A percentile compares a stretch with the other conserved stretches of the same genome.
Conservation (phyloP, 495 filamentous ascomycete genomes). For the Lindgomyces ingoldianus region DNA sequence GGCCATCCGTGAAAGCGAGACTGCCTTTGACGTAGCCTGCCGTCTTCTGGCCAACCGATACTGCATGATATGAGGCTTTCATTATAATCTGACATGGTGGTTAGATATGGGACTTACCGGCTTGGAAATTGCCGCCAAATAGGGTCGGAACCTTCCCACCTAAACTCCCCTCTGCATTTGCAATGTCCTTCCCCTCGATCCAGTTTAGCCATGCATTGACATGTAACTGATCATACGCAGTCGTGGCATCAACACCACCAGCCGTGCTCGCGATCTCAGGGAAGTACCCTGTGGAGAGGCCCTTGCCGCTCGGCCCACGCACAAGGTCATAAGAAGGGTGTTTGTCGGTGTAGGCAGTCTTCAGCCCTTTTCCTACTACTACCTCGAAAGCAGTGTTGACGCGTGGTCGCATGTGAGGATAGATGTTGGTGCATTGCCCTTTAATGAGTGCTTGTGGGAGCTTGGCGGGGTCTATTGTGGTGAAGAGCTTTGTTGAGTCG, state of each 20-base stretch:
- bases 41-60: slow-evolving; percentile 45
- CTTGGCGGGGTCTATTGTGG: slow-evolving; percentile 43
- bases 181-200: slow-evolving; percentile 39
- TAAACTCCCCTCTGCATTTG: slow-evolving; percentile 35
- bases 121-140: slow-evolving; percentile 48
- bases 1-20: slow-evolving; percentile 19
- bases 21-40: slow-evolving; percentile 36
- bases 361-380: slow-evolving; percentile 33
- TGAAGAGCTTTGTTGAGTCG: slow-evolving; percentile 39
- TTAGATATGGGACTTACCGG: slow-evolving; percentile 1
- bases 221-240: slow-evolving; percentile 43
- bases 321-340: slow-evolving; percentile 48
- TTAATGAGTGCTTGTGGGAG: slow-evolving; percentile 40
- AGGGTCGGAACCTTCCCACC: slow-evolving; percentile 38
- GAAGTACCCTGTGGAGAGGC: slow-evolving; percentile 45
- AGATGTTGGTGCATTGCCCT: slow-evolving; percentile 38
- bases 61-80: background rate
- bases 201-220: slow-evolving; percentile 45
- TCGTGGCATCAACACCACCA: slow-evolving; percentile 37
- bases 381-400: slow-evolving; percentile 49
- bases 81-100: background rate
- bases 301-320: slow-evolving; percentile 42
- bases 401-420: slow-evolving; percentile 45
- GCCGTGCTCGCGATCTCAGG: slow-evolving; percentile 42
- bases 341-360: slow-evolving; percentile 49